These are phyloP conservation scores for Helianthus tuberosus DNA, from an alignment of 129 eudicot genomes.

Conservation along the genomic window DNA sequence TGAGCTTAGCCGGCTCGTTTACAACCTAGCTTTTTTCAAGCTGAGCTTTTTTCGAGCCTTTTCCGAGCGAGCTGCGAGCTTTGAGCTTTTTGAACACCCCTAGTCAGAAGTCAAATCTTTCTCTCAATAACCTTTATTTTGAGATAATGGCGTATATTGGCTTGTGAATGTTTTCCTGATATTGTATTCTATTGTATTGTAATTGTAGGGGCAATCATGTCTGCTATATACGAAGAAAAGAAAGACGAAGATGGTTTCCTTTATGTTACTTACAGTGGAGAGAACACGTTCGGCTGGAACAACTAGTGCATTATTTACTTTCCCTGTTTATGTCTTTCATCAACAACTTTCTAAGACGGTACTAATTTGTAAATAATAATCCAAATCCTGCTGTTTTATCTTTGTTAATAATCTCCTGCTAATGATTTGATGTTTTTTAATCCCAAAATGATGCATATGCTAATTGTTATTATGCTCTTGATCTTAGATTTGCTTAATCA, in stretches of 20 bases:
- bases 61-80: too few species aligned
- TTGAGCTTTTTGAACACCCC: too few species aligned
- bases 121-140: not conserved
- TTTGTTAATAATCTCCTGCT: conserved; percentile 21
- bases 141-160: conserved; percentile 3
- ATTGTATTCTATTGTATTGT: not conserved
- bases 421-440: not conserved
- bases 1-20: too few species aligned
- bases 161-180: not conserved
- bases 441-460: not conserved
- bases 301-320: not conserved
- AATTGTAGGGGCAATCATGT: conserved; percentile 68
- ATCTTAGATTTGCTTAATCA: too few species aligned
- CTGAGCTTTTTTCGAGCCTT: too few species aligned
- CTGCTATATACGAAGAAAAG: conserved; percentile 73
- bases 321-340: not conserved
- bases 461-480: too few species aligned
- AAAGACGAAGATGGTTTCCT: conserved; percentile 80
- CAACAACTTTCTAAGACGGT: conserved; percentile 10
- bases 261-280: conserved; percentile 40
- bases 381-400: not conserved
- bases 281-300: conserved; percentile 57
- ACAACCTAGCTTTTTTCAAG: too few species aligned
- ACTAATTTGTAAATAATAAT: conserved; percentile 22
- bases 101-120: not conserved